phyloP scores from a whole-genome alignment of 1,284 basidiomycete species.

The Tranzscheliella williamsii region DNA sequence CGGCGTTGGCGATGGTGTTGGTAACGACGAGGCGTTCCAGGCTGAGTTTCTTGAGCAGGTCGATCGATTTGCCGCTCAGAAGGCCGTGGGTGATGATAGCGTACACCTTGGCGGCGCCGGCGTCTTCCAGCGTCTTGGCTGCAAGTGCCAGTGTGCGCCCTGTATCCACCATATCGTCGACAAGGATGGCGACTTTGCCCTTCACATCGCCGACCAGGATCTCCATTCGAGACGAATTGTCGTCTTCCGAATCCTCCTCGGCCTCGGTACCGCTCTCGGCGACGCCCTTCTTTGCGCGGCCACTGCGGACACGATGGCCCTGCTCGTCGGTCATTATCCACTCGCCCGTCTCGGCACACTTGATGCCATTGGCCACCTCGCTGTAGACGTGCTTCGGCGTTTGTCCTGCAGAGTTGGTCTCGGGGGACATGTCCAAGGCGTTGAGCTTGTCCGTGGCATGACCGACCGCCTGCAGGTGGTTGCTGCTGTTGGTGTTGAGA shows the following conservation, averaged over 20 bases:
- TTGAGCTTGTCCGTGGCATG: constrained; percentile 32
- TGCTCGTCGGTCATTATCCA: constrained; percentile 58
- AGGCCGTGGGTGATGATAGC: constrained; percentile 91
- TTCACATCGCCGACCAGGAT: constrained; percentile 94
- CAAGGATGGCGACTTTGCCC: constrained; percentile 84
- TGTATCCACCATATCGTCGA: constrained; percentile 98
- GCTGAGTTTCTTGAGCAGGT: constrained; percentile 75
- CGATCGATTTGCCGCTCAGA: constrained; percentile 81
- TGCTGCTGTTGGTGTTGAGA: constrained; percentile 8
- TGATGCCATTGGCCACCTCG: constrained; percentile 59
- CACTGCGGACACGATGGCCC: constrained; percentile 47
- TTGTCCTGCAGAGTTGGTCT: constrained; percentile 5
- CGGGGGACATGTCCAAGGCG: constrained; percentile 15
- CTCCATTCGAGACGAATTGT: constrained; percentile 72
- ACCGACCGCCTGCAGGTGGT: constrained; percentile 7
- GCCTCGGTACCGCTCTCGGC: constrained; percentile 10
- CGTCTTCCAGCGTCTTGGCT: constrained; percentile 79
- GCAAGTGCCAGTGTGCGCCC: constrained; percentile 85
- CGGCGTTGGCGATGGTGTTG: constrained; percentile 73
- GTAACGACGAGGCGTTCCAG: constrained; percentile 86
- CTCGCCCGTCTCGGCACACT: constrained; percentile 61
- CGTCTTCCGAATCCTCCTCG: constrained; percentile 53
- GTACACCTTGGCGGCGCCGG: constrained; percentile 84
- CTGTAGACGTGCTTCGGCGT: constrained; percentile 27
- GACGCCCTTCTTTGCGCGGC: constrained; percentile 23